phyloP scores from a whole-genome alignment of 805 yeast genomes.

The Teunomyces barrocoloradensis region DNA sequence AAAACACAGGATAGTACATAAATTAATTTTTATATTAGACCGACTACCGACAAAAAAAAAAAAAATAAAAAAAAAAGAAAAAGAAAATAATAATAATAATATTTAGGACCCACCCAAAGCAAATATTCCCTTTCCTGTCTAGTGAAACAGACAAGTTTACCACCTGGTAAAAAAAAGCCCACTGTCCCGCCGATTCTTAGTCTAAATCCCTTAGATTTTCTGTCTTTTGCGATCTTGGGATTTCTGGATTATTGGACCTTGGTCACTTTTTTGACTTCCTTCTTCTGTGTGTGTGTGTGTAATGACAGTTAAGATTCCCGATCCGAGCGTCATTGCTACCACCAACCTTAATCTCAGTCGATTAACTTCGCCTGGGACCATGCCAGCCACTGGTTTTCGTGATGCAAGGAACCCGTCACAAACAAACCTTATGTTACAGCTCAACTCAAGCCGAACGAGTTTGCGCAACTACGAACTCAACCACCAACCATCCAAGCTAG shows the following conservation, averaged over 20 bases:
- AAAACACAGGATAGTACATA: not conserved
- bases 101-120: not conserved
- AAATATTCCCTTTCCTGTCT: not conserved
- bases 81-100: not conserved
- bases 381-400: not conserved
- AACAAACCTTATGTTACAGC: slow-evolving; percentile 3
- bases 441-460: not conserved
- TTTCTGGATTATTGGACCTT: not conserved
- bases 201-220: not conserved
- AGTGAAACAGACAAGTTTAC: not conserved
- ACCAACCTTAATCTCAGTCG: slow-evolving; percentile 13
- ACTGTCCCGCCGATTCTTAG: not conserved
- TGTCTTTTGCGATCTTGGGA: not conserved
- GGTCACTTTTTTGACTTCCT: not conserved
- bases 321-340: slow-evolving; percentile 11
- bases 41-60: not conserved
- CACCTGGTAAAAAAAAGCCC: not conserved
- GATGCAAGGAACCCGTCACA: not conserved
- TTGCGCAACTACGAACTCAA: slow-evolving; percentile 8
- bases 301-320: slow-evolving; percentile 5
- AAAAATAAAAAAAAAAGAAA: not conserved
- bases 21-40: no score
- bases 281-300: not conserved
- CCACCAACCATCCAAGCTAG: slow-evolving; percentile 43
- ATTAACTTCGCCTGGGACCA: slow-evolving; percentile 7